Evolutionary conservation across 805 yeast species (phyloP).

Genomic region (Torulaspora franciscae): DNA sequence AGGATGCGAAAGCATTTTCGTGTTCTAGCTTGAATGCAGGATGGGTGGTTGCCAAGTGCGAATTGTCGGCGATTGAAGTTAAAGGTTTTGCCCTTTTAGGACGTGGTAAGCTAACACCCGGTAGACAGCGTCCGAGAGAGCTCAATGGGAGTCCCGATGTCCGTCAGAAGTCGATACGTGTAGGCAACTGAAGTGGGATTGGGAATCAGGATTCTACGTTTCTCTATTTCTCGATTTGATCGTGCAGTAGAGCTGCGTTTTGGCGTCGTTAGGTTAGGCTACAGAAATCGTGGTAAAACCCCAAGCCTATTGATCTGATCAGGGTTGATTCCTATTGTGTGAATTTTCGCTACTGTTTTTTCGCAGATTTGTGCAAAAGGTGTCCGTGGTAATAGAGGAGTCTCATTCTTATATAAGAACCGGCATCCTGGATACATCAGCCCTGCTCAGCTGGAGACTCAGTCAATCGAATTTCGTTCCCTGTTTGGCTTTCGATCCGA

Average conservation of each 20-base stretch:
- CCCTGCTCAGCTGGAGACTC: neutral
- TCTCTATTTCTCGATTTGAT: slow-evolving; percentile 2
- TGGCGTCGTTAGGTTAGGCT: slow-evolving; percentile 6
- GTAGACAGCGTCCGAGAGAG: neutral
- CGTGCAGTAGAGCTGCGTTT: slow-evolving; percentile 2
- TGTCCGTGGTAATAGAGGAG: neutral
- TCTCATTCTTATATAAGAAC: slow-evolving; percentile 10
- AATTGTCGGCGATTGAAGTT: slow-evolving; percentile 1
- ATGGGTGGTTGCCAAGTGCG: slow-evolving; percentile 1
- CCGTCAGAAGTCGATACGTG: slow-evolving; percentile 1
- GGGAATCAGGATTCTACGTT: neutral
- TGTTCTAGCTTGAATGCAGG: slow-evolving; percentile 2
- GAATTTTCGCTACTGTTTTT: slow-evolving; percentile 3
- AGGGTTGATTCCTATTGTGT: neutral
- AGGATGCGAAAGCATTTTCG: slow-evolving; percentile 8
- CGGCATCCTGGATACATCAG: neutral
- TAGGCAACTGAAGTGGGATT: neutral
- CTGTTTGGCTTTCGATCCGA: neutral
- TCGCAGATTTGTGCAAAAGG: slow-evolving; percentile 2
- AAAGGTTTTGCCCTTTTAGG: slow-evolving; percentile 13
- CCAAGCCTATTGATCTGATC: neutral
- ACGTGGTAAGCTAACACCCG: neutral
- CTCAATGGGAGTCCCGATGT: neutral
- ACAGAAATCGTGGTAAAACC: neutral
- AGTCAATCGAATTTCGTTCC: neutral